phyloP scores from a whole-genome alignment of 352 stramenopile species.

The Pythium utonaiense region DNA sequence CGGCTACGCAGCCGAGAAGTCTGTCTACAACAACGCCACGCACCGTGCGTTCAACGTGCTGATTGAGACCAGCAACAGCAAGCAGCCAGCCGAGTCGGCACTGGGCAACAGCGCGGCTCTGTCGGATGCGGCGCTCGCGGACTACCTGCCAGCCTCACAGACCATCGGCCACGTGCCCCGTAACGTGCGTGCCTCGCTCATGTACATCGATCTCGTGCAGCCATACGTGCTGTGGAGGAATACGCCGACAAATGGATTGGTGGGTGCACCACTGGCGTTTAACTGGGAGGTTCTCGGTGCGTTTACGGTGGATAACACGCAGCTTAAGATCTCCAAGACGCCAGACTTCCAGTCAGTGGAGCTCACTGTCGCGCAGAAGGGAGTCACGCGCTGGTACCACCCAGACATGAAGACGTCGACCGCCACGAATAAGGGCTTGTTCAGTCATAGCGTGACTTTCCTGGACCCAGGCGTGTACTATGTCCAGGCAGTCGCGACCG shows the following conservation, averaged over 20 bases:
- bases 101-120: constrained; percentile 68
- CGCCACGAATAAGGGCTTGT: constrained; percentile 47
- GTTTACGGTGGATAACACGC: not conserved
- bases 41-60: constrained; percentile 93
- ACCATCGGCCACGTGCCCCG: constrained; percentile 74
- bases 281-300: constrained; percentile 55
- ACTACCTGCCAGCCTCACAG: constrained; percentile 35
- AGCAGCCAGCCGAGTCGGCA: constrained; percentile 56
- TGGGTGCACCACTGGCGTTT: constrained; percentile 22
- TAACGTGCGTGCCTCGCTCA: constrained; percentile 90
- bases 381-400: constrained; percentile 66
- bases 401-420: constrained; percentile 28
- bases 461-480: constrained; percentile 42
- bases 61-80: constrained; percentile 90
- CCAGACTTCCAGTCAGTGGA: constrained; percentile 24
- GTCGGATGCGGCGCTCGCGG: constrained; percentile 39
- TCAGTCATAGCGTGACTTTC: constrained; percentile 40
- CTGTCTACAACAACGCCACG: constrained; percentile 87
- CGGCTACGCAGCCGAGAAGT: constrained; percentile 84
- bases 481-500: constrained; percentile 48
- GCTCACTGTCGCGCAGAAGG: constrained; percentile 32
- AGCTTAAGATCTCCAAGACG: constrained; percentile 41
- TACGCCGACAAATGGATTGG: constrained; percentile 18
- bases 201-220: constrained; percentile 92
- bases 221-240: constrained; percentile 83